Evolutionary conservation across 1,284 basidiomycete species (phyloP), one percentile per base, ranked within the genome.

Genomic region (Inonotus hispidus): DNA sequence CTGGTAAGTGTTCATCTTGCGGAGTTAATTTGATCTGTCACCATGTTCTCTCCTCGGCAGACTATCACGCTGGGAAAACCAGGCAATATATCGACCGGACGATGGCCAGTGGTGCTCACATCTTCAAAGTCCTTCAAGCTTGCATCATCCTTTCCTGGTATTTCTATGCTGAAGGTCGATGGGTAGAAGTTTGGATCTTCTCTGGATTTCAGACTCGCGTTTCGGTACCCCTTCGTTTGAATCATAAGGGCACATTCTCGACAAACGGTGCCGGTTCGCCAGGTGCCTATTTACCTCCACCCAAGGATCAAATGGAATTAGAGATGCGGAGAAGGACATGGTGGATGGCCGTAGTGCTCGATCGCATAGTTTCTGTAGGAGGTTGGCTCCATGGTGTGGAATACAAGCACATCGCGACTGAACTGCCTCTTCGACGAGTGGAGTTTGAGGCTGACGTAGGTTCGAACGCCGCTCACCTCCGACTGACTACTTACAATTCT

Each of bases 111-210:
- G 92, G 91, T 35, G 82, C 86, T 70, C 87, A 92, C 67, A 91
- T 93, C 63, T 90, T 93, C 69, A 81, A 83, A 21, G 88, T 92
- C 14, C 82, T 92, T 77, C 91, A 93, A 70, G 90, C 91, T 1
- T 90, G 89, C 68, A 86, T 87, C 63, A 76, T 93, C 27, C 79
- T 93, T 29, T 90, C 87, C 1, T 93, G 90, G 89, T 93, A 90
- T 73, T 90, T 91, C 66, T 93, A 93, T 70, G 87, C 90, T 63
- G 88, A 92, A 71, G 92, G 90, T 1, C 81, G 90, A 59, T 92
- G 90, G 88, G 90, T 92, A 11, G 91, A 93, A 72, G 87, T 93
- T 4, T 94, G 91, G 91, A 88, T 92, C 47, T 90, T 90, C 72
- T 88, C 89, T 32, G 90, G 85, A 5, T 90, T 93, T 67, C 88